Percentiles rank a stretch among this genome's conserved stretches.
Evolutionary conservation across 805 yeast genomes (phyloP).

Genomic region (Zygosaccharomyces gambellarensis): DNA sequence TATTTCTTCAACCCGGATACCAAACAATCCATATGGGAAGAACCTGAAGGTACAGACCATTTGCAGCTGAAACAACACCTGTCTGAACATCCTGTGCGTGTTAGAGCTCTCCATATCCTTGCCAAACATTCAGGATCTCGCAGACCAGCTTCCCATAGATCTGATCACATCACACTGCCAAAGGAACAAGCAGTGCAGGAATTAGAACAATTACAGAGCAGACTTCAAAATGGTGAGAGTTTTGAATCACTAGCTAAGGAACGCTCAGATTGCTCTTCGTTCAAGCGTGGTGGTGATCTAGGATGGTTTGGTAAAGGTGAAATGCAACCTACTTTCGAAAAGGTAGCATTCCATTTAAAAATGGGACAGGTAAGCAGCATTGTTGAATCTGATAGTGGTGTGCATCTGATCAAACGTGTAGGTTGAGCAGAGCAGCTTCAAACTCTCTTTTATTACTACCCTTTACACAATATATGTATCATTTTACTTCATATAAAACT

Average conservation of each 20-base stretch:
- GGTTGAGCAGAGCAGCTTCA: slow-evolving; percentile 40
- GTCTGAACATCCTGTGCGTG: slow-evolving; percentile 54
- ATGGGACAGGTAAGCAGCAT: slow-evolving; percentile 80
- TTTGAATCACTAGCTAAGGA: slow-evolving; percentile 71
- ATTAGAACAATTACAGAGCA: slow-evolving; percentile 52
- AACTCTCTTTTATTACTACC: neutral
- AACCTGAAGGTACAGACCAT: slow-evolving; percentile 78
- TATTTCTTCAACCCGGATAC: slow-evolving; percentile 72
- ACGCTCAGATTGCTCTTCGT: slow-evolving; percentile 87
- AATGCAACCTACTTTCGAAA: slow-evolving; percentile 94
- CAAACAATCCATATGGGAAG: slow-evolving; percentile 80
- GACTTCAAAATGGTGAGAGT: slow-evolving; percentile 40
- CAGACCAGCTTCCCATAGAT: slow-evolving; percentile 90
- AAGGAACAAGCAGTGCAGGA: slow-evolving; percentile 79
- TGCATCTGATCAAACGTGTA: slow-evolving; percentile 81
- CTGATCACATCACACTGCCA: slow-evolving; percentile 64
- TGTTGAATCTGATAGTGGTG: slow-evolving; percentile 87
- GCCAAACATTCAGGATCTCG: slow-evolving; percentile 80
- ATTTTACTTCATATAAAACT: neutral
- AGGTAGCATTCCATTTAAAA: slow-evolving; percentile 73
- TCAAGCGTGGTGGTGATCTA: slow-evolving; percentile 83
- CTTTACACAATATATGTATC: slow-evolving; percentile 26
- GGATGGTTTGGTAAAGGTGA: slow-evolving; percentile 85
- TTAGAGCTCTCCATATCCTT: slow-evolving; percentile 76
- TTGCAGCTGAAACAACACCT: slow-evolving; percentile 55